Percentiles rank a stretch among this genome's conserved stretches.
phyloP scores from a whole-genome alignment of 768 basidiomycete species.

The Russula virescens region DNA sequence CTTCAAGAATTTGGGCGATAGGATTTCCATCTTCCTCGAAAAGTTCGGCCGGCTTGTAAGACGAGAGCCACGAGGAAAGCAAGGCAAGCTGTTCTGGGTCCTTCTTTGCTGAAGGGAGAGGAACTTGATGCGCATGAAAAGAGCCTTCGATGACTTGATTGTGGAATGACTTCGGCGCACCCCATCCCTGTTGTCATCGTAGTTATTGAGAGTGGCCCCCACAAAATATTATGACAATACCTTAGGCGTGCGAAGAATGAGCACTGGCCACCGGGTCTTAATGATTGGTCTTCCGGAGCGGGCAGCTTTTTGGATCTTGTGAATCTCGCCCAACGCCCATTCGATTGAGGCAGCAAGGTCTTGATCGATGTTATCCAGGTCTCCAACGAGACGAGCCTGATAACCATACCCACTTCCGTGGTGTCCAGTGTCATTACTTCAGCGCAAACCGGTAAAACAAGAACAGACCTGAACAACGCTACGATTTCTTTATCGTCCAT shows the following conservation, averaged over 20 bases:
- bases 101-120: conserved; percentile 66
- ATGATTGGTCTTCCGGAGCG: conserved; percentile 61
- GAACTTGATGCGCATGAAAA: conserved; percentile 86
- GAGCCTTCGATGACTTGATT: conserved; percentile 77
- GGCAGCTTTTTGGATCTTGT: conserved; percentile 73
- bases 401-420: conserved; percentile 71
- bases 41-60: conserved; percentile 64
- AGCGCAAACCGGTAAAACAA: background rate
- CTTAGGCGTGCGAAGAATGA: conserved; percentile 83
- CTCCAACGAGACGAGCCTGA: conserved; percentile 76
- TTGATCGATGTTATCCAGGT: conserved; percentile 59
- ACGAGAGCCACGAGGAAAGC: conserved; percentile 67
- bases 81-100: conserved; percentile 54
- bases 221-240: conserved; percentile 27
- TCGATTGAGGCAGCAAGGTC: conserved; percentile 74
- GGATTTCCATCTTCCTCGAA: conserved; percentile 54
- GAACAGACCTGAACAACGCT: conserved; percentile 60
- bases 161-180: conserved; percentile 58
- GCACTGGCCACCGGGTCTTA: conserved; percentile 54
- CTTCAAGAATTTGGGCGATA: conserved; percentile 43
- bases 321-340: conserved; percentile 48
- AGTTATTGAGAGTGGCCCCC: background rate
- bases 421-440: background rate
- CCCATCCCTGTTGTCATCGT: conserved; percentile 41
- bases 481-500: conserved; percentile 86